Evolutionary conservation across 1,139 yeast genomes (phyloP), one percentile per base, ranked within the genome.

Genomic region (Blastobotrys apis): DNA sequence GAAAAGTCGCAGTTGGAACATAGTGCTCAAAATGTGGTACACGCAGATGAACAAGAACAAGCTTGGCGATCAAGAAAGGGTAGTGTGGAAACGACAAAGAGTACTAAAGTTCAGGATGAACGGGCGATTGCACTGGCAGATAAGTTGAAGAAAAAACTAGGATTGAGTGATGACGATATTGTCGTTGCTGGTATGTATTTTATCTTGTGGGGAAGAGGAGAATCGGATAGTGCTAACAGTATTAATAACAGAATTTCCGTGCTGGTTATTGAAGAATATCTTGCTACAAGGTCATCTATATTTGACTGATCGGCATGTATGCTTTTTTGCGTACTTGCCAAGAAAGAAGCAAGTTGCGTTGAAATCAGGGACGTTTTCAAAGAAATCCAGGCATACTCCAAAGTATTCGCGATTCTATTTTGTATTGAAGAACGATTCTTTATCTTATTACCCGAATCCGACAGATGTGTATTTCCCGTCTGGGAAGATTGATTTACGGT

Each of bases 281-380:
- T 67, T 90, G 30, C 66, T 88, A 25, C 97, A 88, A 61, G 97
- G 97, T 1, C 90, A 84, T 55, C 62, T 87, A 13, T 84, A 84
- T 56, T 64, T 90, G 30, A 88, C 97, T 2, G 65, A 70, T 37
- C 69, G 74, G 12, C 76, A 78, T 51, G 63, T 90, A 6, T 67
- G 87, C 39, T 90, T 86, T 60, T 83, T 84, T 66, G 94, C 97
- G 0, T 82, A 80, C 54, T 64, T 90, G n/a, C 95, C 97, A 1
- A 54, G 56, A 0, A 74, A 74, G 45, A 64, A 74, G 16, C 48
- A 56, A 4, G 49, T 57, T 8, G 51, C 53, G 1, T 64, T 80
- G 37, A 72, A 73, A 62, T 73, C 78, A 35, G 78, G 78, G 3
- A 58, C 68, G 0, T 53, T 75, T 29, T 59, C 67, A n/a, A 64